A percentile compares a stretch with the other conserved stretches of the same genome.
Evolutionary conservation across 202 grass and related monocot species (phyloP).

Genomic region (Cymbopogon flexuosus): DNA sequence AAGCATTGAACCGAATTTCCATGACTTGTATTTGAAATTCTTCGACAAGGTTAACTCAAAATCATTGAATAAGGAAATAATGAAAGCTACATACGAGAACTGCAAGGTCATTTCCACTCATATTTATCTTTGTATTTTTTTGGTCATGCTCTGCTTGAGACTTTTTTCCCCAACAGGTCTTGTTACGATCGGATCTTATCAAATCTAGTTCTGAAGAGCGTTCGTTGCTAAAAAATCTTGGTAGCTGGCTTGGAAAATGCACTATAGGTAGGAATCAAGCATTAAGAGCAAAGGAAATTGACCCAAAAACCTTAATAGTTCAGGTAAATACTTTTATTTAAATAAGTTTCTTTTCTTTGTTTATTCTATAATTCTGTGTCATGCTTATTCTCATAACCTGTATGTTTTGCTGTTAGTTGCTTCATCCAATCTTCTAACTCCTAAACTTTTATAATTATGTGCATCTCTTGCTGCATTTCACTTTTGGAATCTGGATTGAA

Average conservation of each 20-base stretch:
- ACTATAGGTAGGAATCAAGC: constrained; percentile 95
- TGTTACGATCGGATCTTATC: constrained; percentile 87
- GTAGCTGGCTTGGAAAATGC: constrained; percentile 96
- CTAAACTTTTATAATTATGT: neutral
- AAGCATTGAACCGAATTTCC: constrained; percentile 98
- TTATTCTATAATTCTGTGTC: constrained; percentile 1
- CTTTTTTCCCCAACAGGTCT: constrained; percentile 52
- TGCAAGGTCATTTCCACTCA: constrained; percentile 67
- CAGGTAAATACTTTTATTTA: constrained; percentile 42
- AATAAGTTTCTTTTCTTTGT: neutral
- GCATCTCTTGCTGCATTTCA: constrained; percentile 3
- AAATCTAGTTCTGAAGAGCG: constrained; percentile 98
- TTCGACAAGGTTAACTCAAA: constrained; percentile 90
- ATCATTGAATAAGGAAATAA: constrained; percentile 81
- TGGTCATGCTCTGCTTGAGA: constrained; percentile 8
- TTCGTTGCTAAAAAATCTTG: constrained; percentile 97
- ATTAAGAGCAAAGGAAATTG: constrained; percentile 92
- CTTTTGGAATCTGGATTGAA: neutral
- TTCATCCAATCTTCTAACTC: neutral
- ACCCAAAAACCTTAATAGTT: constrained; percentile 86
- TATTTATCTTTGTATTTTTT: constrained; percentile 9
- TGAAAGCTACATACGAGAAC: constrained; percentile 96
- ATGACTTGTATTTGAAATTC: constrained; percentile 92
- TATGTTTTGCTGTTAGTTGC: constrained; percentile 16
- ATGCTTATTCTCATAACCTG: neutral